Evolutionary conservation across 768 basidiomycete genomes (phyloP), one percentile per base, ranked within the genome.

Genomic region (Leucocoprinus leucothites): DNA sequence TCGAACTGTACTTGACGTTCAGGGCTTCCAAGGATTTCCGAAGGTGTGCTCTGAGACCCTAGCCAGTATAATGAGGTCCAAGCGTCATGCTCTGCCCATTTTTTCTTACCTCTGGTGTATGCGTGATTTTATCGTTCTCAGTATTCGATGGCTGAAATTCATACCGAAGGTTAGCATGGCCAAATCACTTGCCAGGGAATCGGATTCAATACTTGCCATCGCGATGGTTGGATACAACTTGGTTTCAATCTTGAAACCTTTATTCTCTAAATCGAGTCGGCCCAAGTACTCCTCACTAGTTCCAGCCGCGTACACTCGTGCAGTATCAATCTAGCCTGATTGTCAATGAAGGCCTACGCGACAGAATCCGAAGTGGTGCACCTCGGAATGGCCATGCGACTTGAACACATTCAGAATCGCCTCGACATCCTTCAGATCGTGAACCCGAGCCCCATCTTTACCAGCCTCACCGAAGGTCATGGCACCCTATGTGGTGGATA

Each of bases 221-320:
- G 28, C 1, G 2, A 22, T 50, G 42, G 57, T 63, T 0, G 84
- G 82, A 11, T 31, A 31, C 6, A 82, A 74, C 64, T 87, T 87
- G 0, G 83, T 86, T 41, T 84, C 82, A 41, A 86, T 68, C 53
- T 74, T 74, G 22, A 86, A 62, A 0, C 81, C 82, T 34, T 80
- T 74, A 42, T 68, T 66, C 56, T 78, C 69, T 71, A 79, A 79
- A 56, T 75, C 69, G 51, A 78, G 70, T 66, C 79, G 69, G 5
- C 80, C 82, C n/a, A 86, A 72, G 58, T 69, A 71, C 43, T 74
- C 71, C 63, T 87, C 84, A 6, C 82, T 81, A 0, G 83, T 83
- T 1, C 82, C 81, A 22, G 71, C 72, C 9, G 67, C 72, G 53
- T 86, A 84, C 6, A 71, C 61, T 16, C 80, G 71, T 8, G 82